Conservation (phyloP, 1,284 basidiomycete genomes). For the Sporisorium reilianum region DNA sequence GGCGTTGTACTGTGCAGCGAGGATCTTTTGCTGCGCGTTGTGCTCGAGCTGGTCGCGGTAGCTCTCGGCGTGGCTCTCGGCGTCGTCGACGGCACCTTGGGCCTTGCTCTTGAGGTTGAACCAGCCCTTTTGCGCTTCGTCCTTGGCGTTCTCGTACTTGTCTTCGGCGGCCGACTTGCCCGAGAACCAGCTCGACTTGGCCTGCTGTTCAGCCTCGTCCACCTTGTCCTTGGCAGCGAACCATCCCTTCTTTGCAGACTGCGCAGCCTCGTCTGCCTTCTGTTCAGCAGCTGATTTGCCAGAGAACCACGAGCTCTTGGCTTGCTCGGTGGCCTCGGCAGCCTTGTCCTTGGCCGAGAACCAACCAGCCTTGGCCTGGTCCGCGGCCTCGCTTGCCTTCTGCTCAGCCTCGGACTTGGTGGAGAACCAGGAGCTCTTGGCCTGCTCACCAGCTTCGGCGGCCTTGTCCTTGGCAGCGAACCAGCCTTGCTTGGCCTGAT, state of each 20-base stretch:
- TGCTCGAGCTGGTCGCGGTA: slow-evolving; percentile 40
- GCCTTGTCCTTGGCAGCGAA: slow-evolving; percentile 29
- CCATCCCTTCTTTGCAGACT: slow-evolving; percentile 29
- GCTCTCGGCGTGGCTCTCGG: slow-evolving; percentile 7
- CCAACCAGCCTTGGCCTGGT: slow-evolving; percentile 13
- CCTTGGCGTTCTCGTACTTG: slow-evolving; percentile 35
- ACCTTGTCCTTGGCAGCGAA: slow-evolving; percentile 40
- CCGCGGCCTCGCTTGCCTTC: slow-evolving; percentile 26
- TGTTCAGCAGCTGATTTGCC: slow-evolving; percentile 26
- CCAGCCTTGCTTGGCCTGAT: slow-evolving; percentile 31
- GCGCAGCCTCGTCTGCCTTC: slow-evolving; percentile 32
- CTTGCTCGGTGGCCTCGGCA: slow-evolving; percentile 17
- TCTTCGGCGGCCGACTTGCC: slow-evolving; percentile 32
- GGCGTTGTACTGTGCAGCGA: slow-evolving; percentile 53
- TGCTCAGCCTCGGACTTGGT: slow-evolving; percentile 29
- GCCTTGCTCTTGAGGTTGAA: slow-evolving; percentile 47
- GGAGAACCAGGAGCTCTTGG: slow-evolving; percentile 27
- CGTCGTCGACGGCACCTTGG: slow-evolving; percentile 36
- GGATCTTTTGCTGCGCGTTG: slow-evolving; percentile 51
- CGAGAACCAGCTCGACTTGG: slow-evolving; percentile 33
- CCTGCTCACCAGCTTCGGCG: slow-evolving; percentile 19
- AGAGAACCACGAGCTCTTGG: slow-evolving; percentile 35
- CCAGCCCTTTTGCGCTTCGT: slow-evolving; percentile 43
- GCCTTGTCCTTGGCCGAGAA: slow-evolving; percentile 33
- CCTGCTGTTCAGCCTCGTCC: slow-evolving; percentile 32